Evolutionary conservation across 1,284 basidiomycete species (phyloP), one percentile per base, ranked within the genome.

Genomic region (Kalmanozyma brasiliensis): DNA sequence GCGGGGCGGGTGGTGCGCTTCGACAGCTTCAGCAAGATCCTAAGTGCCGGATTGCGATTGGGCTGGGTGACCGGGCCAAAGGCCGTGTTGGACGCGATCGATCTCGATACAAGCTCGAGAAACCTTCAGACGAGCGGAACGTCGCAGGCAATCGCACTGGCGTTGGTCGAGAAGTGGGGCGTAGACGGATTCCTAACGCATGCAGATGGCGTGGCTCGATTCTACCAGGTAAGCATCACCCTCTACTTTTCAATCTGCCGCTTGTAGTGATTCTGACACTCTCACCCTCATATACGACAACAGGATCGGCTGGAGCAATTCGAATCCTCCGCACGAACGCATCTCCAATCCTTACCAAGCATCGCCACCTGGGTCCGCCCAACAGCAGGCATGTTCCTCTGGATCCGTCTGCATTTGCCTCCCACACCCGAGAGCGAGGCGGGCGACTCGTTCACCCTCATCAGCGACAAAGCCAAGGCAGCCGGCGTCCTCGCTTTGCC

Each of bases 401-500:
- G 77, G 79, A 63, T 81, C 45, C 70, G 71, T 45, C 67, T 81
- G 47, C 72, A 70, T 16, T 63, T 81, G 11, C 79, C 79, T 0
- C 73, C 77, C 13, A 40, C 66, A 8, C 29, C 59, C 11, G 19
- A 23, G 19, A 22, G 34, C 2, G 19, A 1, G 1, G 68, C 78
- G 22, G 88, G 86, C 24, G 93, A 97, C 82, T 91, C 91, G 3
- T 88, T 87, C 74, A 84, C 85, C 16, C 78, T 96, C 40, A 92
- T 97, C 74, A 85, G 87, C 51, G 89, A 87, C 20, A 89, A 89
- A 73, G 93, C 93, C 4, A 86, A 91, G 46, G 87, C 89, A 51
- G 88, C 88, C 47, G 92, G 92, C 24, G 91, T 98, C 1, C 87
- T 98, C n/a, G 93, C 91, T 9, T 87, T 97, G 3, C 94, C 94